Evolutionary conservation across 441 rosid species (phyloP).

Genomic region (Gossypium laxum): DNA sequence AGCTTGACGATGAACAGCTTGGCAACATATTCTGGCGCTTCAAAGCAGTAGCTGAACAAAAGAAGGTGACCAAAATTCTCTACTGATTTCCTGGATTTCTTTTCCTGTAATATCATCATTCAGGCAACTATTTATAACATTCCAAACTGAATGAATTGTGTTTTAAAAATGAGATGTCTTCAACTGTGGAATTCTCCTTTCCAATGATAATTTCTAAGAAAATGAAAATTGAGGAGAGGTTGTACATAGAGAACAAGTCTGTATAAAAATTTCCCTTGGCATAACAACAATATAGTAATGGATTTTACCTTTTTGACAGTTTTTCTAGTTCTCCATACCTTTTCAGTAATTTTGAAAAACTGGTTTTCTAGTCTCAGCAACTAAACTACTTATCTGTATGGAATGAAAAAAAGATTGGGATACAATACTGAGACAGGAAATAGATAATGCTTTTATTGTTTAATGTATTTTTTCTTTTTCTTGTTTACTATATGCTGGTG

Average conservation of each 20-base stretch:
- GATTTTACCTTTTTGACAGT: neutral
- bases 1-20: slow-evolving; percentile 63
- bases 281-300: neutral
- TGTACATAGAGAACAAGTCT: neutral
- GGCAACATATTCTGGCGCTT: slow-evolving; percentile 68
- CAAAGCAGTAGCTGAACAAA: slow-evolving; percentile 77
- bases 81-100: neutral
- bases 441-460: neutral
- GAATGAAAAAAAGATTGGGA: neutral
- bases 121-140: neutral
- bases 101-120: neutral
- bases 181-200: neutral
- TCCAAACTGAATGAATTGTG: neutral
- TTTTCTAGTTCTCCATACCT: neutral
- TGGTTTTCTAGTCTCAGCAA: neutral
- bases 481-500: neutral
- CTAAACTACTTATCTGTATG: neutral
- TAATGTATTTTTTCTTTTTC: neutral
- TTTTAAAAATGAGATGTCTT: neutral
- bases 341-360: neutral
- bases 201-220: neutral
- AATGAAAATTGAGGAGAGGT: neutral
- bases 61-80: slow-evolving; percentile 45
- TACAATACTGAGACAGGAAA: neutral
- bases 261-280: neutral